phyloP scores from a whole-genome alignment of 495 filamentous ascomycete species.

The Tetracladium setigerum region DNA sequence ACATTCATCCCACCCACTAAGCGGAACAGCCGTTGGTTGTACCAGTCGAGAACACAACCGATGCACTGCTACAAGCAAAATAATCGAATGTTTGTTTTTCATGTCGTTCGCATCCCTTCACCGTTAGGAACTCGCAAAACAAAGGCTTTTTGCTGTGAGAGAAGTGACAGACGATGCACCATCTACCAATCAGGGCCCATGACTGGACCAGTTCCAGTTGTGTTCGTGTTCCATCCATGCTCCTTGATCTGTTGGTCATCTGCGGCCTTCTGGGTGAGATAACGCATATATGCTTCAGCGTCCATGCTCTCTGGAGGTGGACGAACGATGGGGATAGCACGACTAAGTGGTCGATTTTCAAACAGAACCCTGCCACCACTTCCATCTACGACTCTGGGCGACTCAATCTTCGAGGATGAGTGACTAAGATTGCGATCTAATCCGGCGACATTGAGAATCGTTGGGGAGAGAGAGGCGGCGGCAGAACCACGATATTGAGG shows the following conservation, averaged over 20 bases:
- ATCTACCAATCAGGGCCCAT: slow-evolving; percentile 12
- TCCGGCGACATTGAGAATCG: slow-evolving; percentile 4
- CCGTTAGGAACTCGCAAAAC: no score
- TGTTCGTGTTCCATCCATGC: slow-evolving; percentile 7
- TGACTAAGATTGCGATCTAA: slow-evolving; percentile 4
- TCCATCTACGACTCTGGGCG: neutral
- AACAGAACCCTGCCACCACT: neutral
- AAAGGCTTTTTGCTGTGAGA: neutral
- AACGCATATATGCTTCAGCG: slow-evolving; percentile 15
- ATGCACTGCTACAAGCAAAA: no score
- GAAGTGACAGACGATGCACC: neutral
- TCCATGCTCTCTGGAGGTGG: neutral
- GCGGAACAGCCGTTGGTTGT: no score
- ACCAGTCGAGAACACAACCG: no score
- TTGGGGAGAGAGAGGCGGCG: slow-evolving; percentile 20
- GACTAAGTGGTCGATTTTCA: slow-evolving; percentile 6
- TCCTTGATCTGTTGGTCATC: slow-evolving; percentile 12
- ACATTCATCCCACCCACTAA: no score
- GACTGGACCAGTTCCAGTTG: slow-evolving; percentile 7
- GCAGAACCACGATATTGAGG: slow-evolving; percentile 23
- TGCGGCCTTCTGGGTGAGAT: slow-evolving; percentile 12
- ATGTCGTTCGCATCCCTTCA: no score
- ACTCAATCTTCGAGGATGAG: slow-evolving; percentile 1
- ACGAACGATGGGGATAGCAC: neutral
- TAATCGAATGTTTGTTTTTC: no score